phyloP scores from a whole-genome alignment of 306 rosid genomes.

The Gastrolobium bilobum region DNA sequence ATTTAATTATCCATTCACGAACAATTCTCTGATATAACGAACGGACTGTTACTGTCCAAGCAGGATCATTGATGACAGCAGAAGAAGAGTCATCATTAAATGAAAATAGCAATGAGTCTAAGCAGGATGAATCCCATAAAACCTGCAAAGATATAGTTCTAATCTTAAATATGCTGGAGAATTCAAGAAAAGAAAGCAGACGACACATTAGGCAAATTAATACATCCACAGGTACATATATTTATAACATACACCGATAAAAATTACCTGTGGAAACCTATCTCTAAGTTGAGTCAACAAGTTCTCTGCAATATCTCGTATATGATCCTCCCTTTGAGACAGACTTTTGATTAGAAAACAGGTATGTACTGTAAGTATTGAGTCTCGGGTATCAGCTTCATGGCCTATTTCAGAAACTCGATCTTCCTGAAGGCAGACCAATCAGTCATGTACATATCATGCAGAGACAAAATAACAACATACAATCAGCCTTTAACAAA shows the following conservation, averaged over 20 bases:
- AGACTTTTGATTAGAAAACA: conserved; percentile 85
- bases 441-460: conserved; percentile 44
- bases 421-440: conserved; percentile 81
- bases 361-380: conserved; percentile 80
- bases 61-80: conserved; percentile 86
- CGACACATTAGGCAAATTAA: conserved; percentile 16
- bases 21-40: conserved; percentile 89
- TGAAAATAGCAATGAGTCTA: conserved; percentile 89
- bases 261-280: conserved; percentile 88
- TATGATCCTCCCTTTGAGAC: conserved; percentile 92
- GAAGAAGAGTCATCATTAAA: conserved; percentile 81
- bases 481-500: conserved; percentile 20
- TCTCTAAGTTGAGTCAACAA: conserved; percentile 90
- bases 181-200: conserved; percentile 30
- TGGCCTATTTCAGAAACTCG: conserved; percentile 88
- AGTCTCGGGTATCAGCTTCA: conserved; percentile 85
- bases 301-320: conserved; percentile 84
- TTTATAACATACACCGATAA: conserved; percentile 6
- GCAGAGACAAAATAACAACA: conserved; percentile 37
- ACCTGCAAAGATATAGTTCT: conserved; percentile 69
- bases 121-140: conserved; percentile 90
- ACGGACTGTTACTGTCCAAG: conserved; percentile 87
- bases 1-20: conserved; percentile 94
- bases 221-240: conserved; percentile 8
- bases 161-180: conserved; percentile 47